Percentiles rank a stretch among this genome's conserved stretches.
These are phyloP conservation scores for Solanum medicagineum DNA, from an alignment of 257 asterid genomes.

Conservation along the genomic window DNA sequence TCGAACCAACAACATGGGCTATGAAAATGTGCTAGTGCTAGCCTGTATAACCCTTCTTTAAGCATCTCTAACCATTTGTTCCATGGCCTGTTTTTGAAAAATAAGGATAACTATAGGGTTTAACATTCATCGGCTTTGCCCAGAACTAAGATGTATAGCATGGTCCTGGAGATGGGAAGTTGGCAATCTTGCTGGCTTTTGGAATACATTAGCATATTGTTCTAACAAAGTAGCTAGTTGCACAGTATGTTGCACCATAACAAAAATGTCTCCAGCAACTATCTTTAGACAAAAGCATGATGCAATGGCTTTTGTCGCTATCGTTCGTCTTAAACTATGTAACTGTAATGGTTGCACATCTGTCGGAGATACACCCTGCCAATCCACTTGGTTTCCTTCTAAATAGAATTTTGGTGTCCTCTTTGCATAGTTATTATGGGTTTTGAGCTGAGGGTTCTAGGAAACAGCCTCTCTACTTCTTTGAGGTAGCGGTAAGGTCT, in stretches of 20 bases:
- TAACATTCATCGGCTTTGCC: neutral
- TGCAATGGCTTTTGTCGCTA: neutral
- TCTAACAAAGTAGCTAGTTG: neutral
- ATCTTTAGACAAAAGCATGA: neutral
- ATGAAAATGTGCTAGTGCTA: neutral
- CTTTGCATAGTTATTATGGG: no score
- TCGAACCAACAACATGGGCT: neutral
- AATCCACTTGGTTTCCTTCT: neutral
- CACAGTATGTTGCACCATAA: neutral
- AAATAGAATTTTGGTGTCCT: neutral
- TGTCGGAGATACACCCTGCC: neutral
- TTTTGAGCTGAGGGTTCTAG: no score
- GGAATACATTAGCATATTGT: neutral
- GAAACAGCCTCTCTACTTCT: no score
- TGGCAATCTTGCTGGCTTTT: neutral
- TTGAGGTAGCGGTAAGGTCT: no score
- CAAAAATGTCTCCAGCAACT: neutral
- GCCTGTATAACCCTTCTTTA: neutral
- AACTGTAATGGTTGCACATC: neutral
- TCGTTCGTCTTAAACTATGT: neutral
- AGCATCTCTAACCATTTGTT: neutral
- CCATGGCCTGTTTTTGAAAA: no score
- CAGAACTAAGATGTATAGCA: neutral
- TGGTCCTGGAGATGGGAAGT: neutral
- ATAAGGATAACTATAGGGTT: neutral